Conservation (phyloP, 768 basidiomycete species). For the Russula earlei region DNA sequence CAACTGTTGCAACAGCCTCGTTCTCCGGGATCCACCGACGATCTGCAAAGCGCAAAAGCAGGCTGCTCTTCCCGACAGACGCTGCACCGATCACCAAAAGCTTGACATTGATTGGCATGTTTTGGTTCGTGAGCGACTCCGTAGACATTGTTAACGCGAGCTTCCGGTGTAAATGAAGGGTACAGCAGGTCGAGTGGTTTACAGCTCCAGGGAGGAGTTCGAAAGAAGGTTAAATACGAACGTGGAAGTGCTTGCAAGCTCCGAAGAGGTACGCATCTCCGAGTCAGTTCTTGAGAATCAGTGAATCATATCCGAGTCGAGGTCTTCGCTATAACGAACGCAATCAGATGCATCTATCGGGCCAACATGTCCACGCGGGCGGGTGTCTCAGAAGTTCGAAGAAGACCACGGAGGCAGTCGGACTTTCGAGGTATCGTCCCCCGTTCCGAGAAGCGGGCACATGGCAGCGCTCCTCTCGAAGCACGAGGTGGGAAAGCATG, state of each 20-base stretch:
- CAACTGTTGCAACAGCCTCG: conserved; percentile 79
- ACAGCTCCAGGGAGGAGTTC: background rate
- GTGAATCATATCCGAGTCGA: background rate
- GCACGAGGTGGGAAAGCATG: background rate
- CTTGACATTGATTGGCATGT: conserved; percentile 59
- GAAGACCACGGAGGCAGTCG: background rate
- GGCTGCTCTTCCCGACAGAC: conserved; percentile 87
- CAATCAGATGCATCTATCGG: too few species aligned
- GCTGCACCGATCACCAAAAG: conserved; percentile 78
- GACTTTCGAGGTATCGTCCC: background rate
- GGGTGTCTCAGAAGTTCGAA: too few species aligned
- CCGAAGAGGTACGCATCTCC: background rate
- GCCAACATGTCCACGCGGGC: background rate
- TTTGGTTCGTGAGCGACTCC: background rate
- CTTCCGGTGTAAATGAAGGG: background rate
- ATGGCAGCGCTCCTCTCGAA: too few species aligned
- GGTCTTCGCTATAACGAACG: too few species aligned
- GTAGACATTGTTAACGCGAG: background rate
- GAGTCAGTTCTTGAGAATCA: background rate
- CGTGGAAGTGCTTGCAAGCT: background rate
- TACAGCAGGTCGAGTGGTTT: background rate
- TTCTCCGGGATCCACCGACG: conserved; percentile 93
- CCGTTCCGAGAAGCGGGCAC: too few species aligned
- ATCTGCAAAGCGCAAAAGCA: conserved; percentile 88
- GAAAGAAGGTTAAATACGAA: background rate